These are phyloP conservation scores for Sugiyamaella smithiae DNA, from an alignment of 805 yeast genomes.

Conservation along the genomic window DNA sequence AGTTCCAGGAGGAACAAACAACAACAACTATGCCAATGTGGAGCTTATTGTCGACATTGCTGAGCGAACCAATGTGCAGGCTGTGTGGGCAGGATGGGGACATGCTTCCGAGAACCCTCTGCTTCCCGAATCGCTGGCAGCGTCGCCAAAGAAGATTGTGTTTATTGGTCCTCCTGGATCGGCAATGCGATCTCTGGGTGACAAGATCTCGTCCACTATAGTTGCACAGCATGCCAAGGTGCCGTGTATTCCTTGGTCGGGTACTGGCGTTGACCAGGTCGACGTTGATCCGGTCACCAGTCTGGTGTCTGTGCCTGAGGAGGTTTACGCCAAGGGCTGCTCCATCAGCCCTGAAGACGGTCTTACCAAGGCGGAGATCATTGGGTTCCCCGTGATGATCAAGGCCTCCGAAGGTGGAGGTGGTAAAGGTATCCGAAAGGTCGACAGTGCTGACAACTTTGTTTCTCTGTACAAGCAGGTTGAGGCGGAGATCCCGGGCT, in stretches of 20 bases:
- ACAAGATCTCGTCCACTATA: constrained; percentile 94
- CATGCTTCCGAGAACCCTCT: constrained; percentile 99
- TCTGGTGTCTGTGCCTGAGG: constrained; percentile 85
- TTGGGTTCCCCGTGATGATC: constrained; percentile 98
- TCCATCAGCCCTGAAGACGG: constrained; percentile 86
- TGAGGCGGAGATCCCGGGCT: constrained; percentile 96
- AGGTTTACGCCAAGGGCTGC: constrained; percentile 84
- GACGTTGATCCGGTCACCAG: constrained; percentile 62
- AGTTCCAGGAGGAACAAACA: constrained; percentile 99
- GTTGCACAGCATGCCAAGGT: constrained; percentile 98
- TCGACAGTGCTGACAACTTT: constrained; percentile 79
- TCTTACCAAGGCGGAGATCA: constrained; percentile 71
- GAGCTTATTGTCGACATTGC: constrained; percentile 96
- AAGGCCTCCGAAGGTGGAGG: constrained; percentile 99
- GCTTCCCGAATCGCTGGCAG: constrained; percentile 90
- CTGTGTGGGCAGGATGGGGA: constrained; percentile 99
- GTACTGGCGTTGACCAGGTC: constrained; percentile 92
- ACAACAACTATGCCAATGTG: constrained; percentile 97
- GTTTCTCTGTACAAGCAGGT: constrained; percentile 82
- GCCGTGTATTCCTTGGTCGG: constrained; percentile 99
- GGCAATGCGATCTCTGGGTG: constrained; percentile 99
- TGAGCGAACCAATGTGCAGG: constrained; percentile 93
- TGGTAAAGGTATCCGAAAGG: constrained; percentile 99
- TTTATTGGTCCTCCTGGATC: constrained; percentile 99
- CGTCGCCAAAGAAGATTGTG: constrained; percentile 83